phyloP scores from a whole-genome alignment of 129 eudicot species.

The Artemisia annua region DNA sequence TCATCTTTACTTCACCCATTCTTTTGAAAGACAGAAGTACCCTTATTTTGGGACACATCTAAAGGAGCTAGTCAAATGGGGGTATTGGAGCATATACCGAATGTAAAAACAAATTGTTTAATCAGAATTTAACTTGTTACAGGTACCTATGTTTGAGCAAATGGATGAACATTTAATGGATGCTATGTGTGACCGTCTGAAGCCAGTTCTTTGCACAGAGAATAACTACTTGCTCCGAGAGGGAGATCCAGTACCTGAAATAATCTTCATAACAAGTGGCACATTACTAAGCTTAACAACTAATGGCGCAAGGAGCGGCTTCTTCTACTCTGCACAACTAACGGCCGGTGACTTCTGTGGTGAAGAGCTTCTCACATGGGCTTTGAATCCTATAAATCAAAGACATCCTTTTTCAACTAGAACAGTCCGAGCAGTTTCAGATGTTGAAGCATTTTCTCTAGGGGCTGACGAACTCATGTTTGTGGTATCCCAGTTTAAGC shows the following conservation, averaged over 20 bases:
- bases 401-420: constrained; percentile 60
- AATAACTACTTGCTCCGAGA: constrained; percentile 52
- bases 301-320: constrained; percentile 52
- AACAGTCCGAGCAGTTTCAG: constrained; percentile 48
- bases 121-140: not conserved
- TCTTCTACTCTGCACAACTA: constrained; percentile 44
- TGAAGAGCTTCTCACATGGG: constrained; percentile 87
- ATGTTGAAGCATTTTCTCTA: constrained; percentile 71
- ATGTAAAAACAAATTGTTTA: no score
- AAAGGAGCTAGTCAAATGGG: no score
- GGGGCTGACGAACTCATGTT: constrained; percentile 56
- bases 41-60: no score
- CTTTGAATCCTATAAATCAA: constrained; percentile 37
- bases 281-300: constrained; percentile 42
- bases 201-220: constrained; percentile 54
- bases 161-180: constrained; percentile 68
- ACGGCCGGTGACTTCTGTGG: constrained; percentile 74
- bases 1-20: not conserved
- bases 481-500: constrained; percentile 62
- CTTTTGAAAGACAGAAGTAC: not conserved
- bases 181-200: constrained; percentile 66
- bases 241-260: constrained; percentile 75
- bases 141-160: constrained; percentile 72
- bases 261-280: constrained; percentile 74
- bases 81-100: not conserved